These are phyloP conservation scores for Penicillium sp. DNA, from an alignment of 2,329 filamentous ascomycete species.

Conservation along the genomic window DNA sequence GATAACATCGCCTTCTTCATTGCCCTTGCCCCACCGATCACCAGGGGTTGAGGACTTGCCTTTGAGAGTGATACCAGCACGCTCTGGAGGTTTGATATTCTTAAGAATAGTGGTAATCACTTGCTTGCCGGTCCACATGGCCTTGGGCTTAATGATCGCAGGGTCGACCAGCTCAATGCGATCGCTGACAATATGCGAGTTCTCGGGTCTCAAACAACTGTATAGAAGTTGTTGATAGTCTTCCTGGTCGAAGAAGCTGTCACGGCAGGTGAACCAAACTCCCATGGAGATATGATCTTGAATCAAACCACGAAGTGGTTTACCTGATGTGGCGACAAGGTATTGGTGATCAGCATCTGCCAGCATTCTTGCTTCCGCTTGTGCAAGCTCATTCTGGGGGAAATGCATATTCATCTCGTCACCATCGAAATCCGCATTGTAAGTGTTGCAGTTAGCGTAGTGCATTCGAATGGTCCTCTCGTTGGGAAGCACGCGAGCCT, in stretches of 20 bases:
- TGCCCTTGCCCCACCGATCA: conserved; percentile 65
- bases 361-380: conserved; percentile 85
- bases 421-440: conserved; percentile 98
- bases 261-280: conserved; percentile 81
- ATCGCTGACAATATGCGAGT: conserved; percentile 76
- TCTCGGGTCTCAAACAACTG: conserved; percentile 80
- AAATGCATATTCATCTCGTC: conserved; percentile 99
- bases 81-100: conserved; percentile 76
- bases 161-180: conserved; percentile 75
- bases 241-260: conserved; percentile 80
- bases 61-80: conserved; percentile 69
- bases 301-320: conserved; percentile 89
- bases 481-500: conserved; percentile 81
- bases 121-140: conserved; percentile 93
- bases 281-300: conserved; percentile 98
- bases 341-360: conserved; percentile 98
- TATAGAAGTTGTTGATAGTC: conserved; percentile 95
- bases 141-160: conserved; percentile 71
- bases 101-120: conserved; percentile 86
- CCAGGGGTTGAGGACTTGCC: conserved; percentile 72
- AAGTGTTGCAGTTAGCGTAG: conserved; percentile 98
- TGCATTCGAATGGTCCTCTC: conserved; percentile 99
- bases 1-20: conserved; percentile 73
- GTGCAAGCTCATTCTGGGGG: conserved; percentile 89
- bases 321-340: conserved; percentile 85